Evolutionary conservation across 306 rosid species (phyloP).

Genomic region (Crataegus laevigata): DNA sequence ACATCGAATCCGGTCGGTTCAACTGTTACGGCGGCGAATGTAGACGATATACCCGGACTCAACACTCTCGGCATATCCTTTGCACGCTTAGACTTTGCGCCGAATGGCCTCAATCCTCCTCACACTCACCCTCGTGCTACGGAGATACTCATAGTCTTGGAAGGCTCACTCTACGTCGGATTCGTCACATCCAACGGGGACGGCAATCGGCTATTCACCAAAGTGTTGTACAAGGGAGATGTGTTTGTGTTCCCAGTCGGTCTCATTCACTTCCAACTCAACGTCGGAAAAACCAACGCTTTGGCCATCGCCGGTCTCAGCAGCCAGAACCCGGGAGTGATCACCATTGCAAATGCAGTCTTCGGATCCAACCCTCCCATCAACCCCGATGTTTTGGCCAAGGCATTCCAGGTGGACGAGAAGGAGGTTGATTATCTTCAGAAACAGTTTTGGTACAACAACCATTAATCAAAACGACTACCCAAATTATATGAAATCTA

Average conservation of each 20-base stretch:
- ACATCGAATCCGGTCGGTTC: neutral
- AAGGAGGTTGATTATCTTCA: neutral
- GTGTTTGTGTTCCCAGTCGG: neutral
- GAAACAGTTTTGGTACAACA: slow-evolving; percentile 6
- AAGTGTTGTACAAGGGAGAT: neutral
- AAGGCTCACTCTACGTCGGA: slow-evolving; percentile 9
- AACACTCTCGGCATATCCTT: slow-evolving; percentile 5
- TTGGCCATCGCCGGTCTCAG: neutral
- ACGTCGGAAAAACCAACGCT: neutral
- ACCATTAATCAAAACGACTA: neutral
- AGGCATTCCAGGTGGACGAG: neutral
- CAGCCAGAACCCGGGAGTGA: slow-evolving; percentile 1
- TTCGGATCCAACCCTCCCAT: neutral
- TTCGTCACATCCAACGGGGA: neutral
- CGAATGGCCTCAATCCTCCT: slow-evolving; percentile 1
- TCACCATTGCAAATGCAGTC: neutral
- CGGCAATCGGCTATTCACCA: neutral
- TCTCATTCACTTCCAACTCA: slow-evolving; percentile 7
- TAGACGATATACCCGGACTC: neutral
- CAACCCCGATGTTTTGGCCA: neutral
- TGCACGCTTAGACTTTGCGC: neutral
- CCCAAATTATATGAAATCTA: too few species aligned
- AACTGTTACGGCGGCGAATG: neutral
- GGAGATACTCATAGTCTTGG: neutral
- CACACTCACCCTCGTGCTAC: slow-evolving; percentile 1